A percentile compares a stretch with the other conserved stretches of the same genome.
Conservation (phyloP, 2,329 filamentous ascomycete species). For the Colletotrichum noveboracense region DNA sequence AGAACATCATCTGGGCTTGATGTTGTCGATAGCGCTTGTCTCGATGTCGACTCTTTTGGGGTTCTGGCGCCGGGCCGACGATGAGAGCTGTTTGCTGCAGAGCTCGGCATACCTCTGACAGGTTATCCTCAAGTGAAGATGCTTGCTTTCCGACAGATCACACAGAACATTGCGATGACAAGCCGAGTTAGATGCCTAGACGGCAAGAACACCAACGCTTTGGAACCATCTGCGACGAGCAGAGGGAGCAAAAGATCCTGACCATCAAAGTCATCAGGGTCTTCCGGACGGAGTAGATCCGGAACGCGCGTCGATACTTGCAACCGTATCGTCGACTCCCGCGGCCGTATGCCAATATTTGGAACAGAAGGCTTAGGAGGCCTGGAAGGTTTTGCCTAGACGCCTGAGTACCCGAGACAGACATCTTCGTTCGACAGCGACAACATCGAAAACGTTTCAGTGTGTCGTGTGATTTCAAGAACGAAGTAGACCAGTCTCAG, state of each 20-base stretch:
- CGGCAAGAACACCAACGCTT: background rate
- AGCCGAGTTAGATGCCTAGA: background rate
- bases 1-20: background rate
- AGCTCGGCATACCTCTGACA: background rate
- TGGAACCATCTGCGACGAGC: background rate
- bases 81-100: background rate
- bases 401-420: fast-evolving
- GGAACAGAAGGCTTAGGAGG: background rate
- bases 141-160: background rate
- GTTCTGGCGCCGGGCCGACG: background rate
- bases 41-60: background rate
- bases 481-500: background rate
- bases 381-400: background rate
- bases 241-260: background rate
- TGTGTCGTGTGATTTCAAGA: background rate
- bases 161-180: background rate
- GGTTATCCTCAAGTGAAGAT: background rate
- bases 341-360: background rate
- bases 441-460: background rate
- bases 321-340: background rate
- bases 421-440: background rate
- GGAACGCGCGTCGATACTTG: background rate
- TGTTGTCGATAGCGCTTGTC: background rate
- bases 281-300: background rate
- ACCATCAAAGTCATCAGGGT: background rate